Base-by-base conservation (phyloP, 495 filamentous ascomycete species). In the Aspergillus wentii region DNA sequence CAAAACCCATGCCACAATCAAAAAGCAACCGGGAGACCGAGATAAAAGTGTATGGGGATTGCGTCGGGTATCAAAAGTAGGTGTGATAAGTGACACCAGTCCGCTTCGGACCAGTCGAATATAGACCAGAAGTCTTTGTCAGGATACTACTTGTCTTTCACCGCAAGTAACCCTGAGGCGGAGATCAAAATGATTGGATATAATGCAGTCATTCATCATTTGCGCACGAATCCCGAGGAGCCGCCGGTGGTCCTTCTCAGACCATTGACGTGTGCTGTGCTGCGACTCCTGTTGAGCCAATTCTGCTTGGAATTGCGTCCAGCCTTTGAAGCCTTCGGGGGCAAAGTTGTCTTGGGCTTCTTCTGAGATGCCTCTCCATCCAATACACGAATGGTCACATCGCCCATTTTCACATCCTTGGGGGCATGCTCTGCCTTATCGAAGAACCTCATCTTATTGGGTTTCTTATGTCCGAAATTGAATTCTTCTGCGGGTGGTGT, bases 331-430 rank as follows among this genome's bases (percentile, higher is more conserved):
- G 66, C 61, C 43, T 69, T 74, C 0, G 77, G 76, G 4, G 75
- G 55, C 38, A 80, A 51, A 5, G 62, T 39, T 0, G 56, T 44
- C 33, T 56, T 61, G 8, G 56, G 40, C 18, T 56, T 53, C 43
- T 59, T 57, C 38, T 52, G 56, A 10, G 52, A 40, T 3, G 51
- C 51, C 8, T 64, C 61, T 8, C 59, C 61, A 44, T 67, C 66
- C 29, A 80, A 52, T 2, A 81, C 75, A 18, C 65, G 61, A 28
- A 81, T 71, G 11, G 60, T 71, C 25, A 79, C 54, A 29, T 68
- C 61, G 7, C 72, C 75, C 35, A 64, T 63, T 36, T 60, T 67
- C 25, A 79, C 49, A 48, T 79, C 75, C 58, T 76, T 80, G 23
- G 73, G 62, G 9, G 64, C 59, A 40, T 71, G 74, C 34, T 77